phyloP scores from a whole-genome alignment of 2,329 filamentous ascomycete genomes.

The Alternaria solani region DNA sequence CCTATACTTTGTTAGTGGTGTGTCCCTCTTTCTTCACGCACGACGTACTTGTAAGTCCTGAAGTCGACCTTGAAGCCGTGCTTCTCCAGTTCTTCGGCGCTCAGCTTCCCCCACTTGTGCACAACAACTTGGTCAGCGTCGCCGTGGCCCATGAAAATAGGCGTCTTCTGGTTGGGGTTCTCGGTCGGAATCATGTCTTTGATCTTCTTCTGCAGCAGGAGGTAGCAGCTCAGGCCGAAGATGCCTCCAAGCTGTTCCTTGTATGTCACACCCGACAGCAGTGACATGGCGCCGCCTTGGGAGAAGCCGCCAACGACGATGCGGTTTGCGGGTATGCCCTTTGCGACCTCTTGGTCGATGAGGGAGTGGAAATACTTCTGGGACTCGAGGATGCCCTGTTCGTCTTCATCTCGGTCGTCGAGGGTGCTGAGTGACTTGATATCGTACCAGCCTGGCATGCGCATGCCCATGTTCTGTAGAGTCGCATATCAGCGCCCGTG shows the following conservation, averaged over 20 bases:
- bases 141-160: conserved; percentile 92
- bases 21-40: too few relatives aligned
- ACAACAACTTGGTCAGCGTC: conserved; percentile 76
- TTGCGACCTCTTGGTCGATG: conserved; percentile 80
- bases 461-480: conserved; percentile 73
- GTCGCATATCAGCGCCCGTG: conserved; percentile 7
- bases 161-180: conserved; percentile 75
- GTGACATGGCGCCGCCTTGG: conserved; percentile 85
- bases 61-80: conserved; percentile 78
- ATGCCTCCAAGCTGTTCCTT: conserved; percentile 83
- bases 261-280: conserved; percentile 80
- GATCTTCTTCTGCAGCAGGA: conserved; percentile 74
- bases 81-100: conserved; percentile 71
- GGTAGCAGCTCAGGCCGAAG: conserved; percentile 82
- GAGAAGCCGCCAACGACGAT: conserved; percentile 88
- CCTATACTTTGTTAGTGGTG: conserved; percentile 52
- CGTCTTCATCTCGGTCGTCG: conserved; percentile 65
- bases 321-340: conserved; percentile 80
- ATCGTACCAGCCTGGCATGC: conserved; percentile 90
- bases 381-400: conserved; percentile 75
- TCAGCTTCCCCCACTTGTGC: conserved; percentile 72
- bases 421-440: conserved; percentile 63
- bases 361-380: conserved; percentile 79
- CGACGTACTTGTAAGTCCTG: conserved; percentile 73
- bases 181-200: conserved; percentile 54